Conservation (phyloP, 352 stramenopile genomes). For the Albugo laibachii region DNA sequence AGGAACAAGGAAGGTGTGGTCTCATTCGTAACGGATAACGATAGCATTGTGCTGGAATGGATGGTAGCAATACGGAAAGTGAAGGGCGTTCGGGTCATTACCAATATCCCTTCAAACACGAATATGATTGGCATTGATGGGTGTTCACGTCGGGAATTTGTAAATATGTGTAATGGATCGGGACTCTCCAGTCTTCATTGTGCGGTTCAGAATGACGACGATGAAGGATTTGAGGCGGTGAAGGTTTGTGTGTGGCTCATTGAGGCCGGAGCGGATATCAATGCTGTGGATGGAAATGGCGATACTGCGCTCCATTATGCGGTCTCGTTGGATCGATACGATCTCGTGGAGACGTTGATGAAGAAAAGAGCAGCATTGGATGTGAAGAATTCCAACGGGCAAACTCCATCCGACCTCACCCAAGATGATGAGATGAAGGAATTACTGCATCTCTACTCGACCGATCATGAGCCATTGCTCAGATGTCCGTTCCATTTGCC, state of each 20-base stretch:
- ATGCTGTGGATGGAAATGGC: slow-evolving; percentile 55
- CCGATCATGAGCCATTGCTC: slow-evolving; percentile 21
- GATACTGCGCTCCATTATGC: slow-evolving; percentile 78
- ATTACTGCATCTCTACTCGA: slow-evolving; percentile 35
- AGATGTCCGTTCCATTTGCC: slow-evolving; percentile 28
- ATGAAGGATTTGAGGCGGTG: slow-evolving; percentile 75
- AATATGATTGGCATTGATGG: slow-evolving; percentile 84
- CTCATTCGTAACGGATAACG: slow-evolving; percentile 67
- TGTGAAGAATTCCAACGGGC: slow-evolving; percentile 47
- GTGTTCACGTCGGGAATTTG: slow-evolving; percentile 49
- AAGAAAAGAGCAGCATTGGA: slow-evolving; percentile 60
- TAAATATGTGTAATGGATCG: slow-evolving; percentile 76
- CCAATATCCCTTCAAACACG: slow-evolving; percentile 42
- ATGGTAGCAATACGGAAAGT: slow-evolving; percentile 77
- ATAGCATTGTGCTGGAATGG: slow-evolving; percentile 74
- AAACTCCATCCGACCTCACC: slow-evolving; percentile 46
- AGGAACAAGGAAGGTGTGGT: slow-evolving; percentile 67
- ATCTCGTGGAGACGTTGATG: slow-evolving; percentile 73
- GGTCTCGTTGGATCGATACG: slow-evolving; percentile 54
- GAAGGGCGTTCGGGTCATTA: slow-evolving; percentile 52
- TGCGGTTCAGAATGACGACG: slow-evolving; percentile 71
- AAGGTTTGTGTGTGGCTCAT: slow-evolving; percentile 78
- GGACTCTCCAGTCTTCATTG: slow-evolving; percentile 66
- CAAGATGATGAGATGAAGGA: slow-evolving; percentile 37
- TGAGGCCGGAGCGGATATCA: slow-evolving; percentile 64